A percentile compares a stretch with the other conserved stretches of the same genome.
These are phyloP conservation scores for Trypanosoma melophagium DNA, from an alignment of 208 protist genomes.

Conservation along the genomic window DNA sequence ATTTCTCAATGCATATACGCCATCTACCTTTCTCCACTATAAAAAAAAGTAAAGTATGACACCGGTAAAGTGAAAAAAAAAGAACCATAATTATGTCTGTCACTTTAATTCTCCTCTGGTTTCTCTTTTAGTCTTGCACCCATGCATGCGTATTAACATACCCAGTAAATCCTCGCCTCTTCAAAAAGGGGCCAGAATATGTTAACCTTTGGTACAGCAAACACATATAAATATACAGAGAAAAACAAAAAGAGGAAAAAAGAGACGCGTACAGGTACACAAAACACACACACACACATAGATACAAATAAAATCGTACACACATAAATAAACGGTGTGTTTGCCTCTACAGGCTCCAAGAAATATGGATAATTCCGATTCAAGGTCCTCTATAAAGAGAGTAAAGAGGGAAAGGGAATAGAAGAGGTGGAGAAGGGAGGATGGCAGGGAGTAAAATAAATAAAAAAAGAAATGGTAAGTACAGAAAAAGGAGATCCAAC, in stretches of 20 bases:
- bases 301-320: background rate
- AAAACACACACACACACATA: background rate
- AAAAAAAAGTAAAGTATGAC: background rate
- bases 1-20: background rate
- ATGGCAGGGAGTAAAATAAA: constrained; percentile 7
- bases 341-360: background rate
- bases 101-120: background rate
- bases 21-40: background rate
- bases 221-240: background rate
- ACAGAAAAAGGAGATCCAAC: constrained; percentile 10
- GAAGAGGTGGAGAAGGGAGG: background rate
- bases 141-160: too few species aligned
- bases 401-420: background rate
- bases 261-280: background rate
- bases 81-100: background rate
- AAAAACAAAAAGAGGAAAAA: background rate
- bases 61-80: constrained; percentile 6
- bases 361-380: too few species aligned
- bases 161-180: too few species aligned
- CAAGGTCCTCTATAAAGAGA: background rate
- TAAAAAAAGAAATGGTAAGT: constrained; percentile 21
- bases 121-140: too few species aligned
- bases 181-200: too few species aligned
- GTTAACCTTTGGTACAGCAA: too few species aligned
- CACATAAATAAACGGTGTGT: background rate